phyloP scores from a whole-genome alignment of 495 filamentous ascomycete species.

The Sporormia fimetaria region DNA sequence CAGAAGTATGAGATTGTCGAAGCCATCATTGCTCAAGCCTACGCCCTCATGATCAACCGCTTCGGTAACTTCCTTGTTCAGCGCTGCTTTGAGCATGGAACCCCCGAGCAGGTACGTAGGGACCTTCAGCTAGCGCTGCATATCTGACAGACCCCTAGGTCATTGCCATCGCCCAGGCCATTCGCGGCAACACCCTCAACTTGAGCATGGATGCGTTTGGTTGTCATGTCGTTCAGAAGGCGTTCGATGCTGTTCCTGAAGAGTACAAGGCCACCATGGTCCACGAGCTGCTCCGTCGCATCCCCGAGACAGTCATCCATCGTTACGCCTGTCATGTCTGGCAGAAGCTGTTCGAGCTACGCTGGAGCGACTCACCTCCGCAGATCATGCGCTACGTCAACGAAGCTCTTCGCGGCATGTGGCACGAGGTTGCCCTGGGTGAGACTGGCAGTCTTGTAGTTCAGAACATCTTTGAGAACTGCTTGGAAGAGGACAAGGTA shows the following conservation, averaged over 20 bases:
- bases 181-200: slow-evolving; percentile 85
- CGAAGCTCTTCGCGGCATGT: slow-evolving; percentile 89
- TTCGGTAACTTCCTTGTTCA: slow-evolving; percentile 98
- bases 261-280: slow-evolving; percentile 98
- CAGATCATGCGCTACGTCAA: slow-evolving; percentile 99
- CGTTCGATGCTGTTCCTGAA: slow-evolving; percentile 92
- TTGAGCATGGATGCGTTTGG: slow-evolving; percentile 98
- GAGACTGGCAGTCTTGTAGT: slow-evolving; percentile 97
- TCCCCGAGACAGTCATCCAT: slow-evolving; percentile 96
- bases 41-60: slow-evolving; percentile 92
- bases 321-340: slow-evolving; percentile 98
- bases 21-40: slow-evolving; percentile 90
- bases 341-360: slow-evolving; percentile 98
- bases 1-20: slow-evolving; percentile 97
- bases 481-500: slow-evolving; percentile 97
- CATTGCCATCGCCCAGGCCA: slow-evolving; percentile 85
- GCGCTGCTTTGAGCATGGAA: slow-evolving; percentile 97
- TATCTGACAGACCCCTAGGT: too few relatives aligned
- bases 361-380: slow-evolving; percentile 87
- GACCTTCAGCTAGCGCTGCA: too few relatives aligned
- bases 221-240: slow-evolving; percentile 96
- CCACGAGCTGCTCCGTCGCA: slow-evolving; percentile 84
- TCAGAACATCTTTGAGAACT: slow-evolving; percentile 99
- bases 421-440: slow-evolving; percentile 94
- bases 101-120: slow-evolving; percentile 85